phyloP scores from a whole-genome alignment of 2,329 filamentous ascomycete genomes.

The Zymoseptoria passerinii region DNA sequence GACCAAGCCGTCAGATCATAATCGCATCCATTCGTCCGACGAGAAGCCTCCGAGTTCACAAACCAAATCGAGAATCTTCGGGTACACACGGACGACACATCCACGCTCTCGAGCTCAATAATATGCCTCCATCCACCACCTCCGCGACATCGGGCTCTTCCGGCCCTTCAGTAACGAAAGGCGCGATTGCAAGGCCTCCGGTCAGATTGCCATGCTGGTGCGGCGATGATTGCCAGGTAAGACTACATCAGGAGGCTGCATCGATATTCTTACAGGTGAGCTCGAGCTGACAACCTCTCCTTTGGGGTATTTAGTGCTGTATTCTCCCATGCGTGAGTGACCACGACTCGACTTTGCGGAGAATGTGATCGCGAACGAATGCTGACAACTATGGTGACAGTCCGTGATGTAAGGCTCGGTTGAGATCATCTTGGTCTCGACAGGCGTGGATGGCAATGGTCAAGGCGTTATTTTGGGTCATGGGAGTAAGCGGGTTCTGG shows the following conservation, averaged over 20 bases:
- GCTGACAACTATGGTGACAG: neutral
- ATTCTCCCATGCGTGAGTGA: slow-evolving; percentile 16
- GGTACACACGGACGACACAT: neutral
- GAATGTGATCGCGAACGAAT: neutral
- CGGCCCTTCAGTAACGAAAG: slow-evolving; percentile 12
- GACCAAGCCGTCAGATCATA: too few species aligned
- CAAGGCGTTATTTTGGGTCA: neutral
- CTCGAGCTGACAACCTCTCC: too few species aligned
- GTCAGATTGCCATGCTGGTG: slow-evolving; percentile 30
- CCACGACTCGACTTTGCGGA: too few species aligned
- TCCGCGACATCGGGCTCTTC: slow-evolving; percentile 15
- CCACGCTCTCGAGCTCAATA: neutral
- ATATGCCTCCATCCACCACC: slow-evolving; percentile 22
- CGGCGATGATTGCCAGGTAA: slow-evolving; percentile 24
- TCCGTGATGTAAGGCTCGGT: slow-evolving; percentile 8
- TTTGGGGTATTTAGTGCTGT: slow-evolving; percentile 15
- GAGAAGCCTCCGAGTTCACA: too few species aligned
- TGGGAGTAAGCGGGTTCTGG: neutral
- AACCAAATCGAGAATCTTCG: too few species aligned
- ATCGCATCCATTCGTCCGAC: too few species aligned
- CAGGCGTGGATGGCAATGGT: too few species aligned
- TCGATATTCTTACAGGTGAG: too few species aligned
- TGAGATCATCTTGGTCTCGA: too few species aligned
- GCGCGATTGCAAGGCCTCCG: slow-evolving; percentile 16
- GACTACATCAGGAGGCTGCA: too few species aligned